Percentiles rank a stretch among this genome's conserved stretches.
Conservation (phyloP, 179 eudicot species). For the Beta lomatogona region DNA sequence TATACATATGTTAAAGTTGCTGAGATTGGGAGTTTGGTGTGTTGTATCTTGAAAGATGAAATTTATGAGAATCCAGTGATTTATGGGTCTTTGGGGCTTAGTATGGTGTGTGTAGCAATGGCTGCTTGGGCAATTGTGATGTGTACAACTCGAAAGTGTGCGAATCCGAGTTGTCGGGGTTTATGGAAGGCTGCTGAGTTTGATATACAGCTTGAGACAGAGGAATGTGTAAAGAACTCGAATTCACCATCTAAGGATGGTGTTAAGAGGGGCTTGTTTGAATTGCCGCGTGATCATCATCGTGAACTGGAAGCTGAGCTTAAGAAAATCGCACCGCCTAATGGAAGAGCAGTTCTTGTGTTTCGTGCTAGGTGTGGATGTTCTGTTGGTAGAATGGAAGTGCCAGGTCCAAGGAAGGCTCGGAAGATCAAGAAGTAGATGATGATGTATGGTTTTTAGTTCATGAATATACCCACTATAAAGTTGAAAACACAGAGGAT, state of each 20-base stretch:
- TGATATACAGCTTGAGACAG: constrained; percentile 82
- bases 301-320: constrained; percentile 80
- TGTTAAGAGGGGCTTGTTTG: constrained; percentile 59
- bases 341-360: constrained; percentile 87
- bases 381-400: constrained; percentile 87
- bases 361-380: constrained; percentile 84
- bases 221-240: constrained; percentile 61
- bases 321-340: constrained; percentile 83
- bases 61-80: constrained; percentile 59
- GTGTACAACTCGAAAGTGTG: constrained; percentile 59
- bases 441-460: not conserved
- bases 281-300: constrained; percentile 70
- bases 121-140: constrained; percentile 60
- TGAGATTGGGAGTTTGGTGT: constrained; percentile 37
- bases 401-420: constrained; percentile 64
- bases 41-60: constrained; percentile 55
- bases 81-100: constrained; percentile 65
- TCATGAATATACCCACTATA: constrained; percentile 7
- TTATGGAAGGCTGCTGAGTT: constrained; percentile 71
- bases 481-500: constrained; percentile 14
- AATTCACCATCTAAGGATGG: constrained; percentile 37
- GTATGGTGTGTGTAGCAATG: constrained; percentile 52
- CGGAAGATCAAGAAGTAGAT: constrained; percentile 77
- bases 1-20: constrained; percentile 29
- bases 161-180: constrained; percentile 69